Evolutionary conservation across 1,284 basidiomycete genomes (phyloP), one percentile per base, ranked within the genome.

Genomic region (Fomitopsis pinicola): DNA sequence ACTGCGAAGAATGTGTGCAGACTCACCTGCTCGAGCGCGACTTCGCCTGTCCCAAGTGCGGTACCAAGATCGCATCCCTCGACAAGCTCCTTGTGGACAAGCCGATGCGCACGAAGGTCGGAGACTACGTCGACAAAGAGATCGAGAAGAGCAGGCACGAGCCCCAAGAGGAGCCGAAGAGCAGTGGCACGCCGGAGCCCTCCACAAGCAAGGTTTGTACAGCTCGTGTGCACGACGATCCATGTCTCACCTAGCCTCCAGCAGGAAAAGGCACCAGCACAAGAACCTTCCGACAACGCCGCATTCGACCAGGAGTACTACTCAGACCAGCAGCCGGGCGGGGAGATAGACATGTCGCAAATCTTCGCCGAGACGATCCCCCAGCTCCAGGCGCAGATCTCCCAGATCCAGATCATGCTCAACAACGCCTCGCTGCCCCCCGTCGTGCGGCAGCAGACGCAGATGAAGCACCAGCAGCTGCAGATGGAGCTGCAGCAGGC

Each of bases 1-100:
- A 91, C 76, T 97, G 95, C 80, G 94, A 97, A 76, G 95, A 97
- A 73, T 97, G 95, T 78, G 91, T 98, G 64, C 90, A 94, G 74
- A 93, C 90, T 44, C 84, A 95, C 76, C 80, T 98, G 57, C 83
- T 96, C 64, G 95, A 97, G 73, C 88, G 93, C 75, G 94, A 96
- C 76, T 97, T 97, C 75, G 80, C 90, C 62, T 98, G 95, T 75
- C 94, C 93, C 14, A 86, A 87, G 63, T 98, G 96, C 74, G 84
- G 87, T 67, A 89, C 88, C 75, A 95, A 91, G 78, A 86, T 97
- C 64, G 80, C 88, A 12, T 92, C 89, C 57, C 78, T 97, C 68
- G 94, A 96, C 78, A 92, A 92, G 73, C 80, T 98, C 54, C 74
- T 85, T 62, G 75, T 85, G 66, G 94, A 97, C 76, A 89, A 88